Evolutionary conservation across 257 asterid species (phyloP), one percentile per base, ranked within the genome.

Genomic region (Nyctanthes arbortristis): DNA sequence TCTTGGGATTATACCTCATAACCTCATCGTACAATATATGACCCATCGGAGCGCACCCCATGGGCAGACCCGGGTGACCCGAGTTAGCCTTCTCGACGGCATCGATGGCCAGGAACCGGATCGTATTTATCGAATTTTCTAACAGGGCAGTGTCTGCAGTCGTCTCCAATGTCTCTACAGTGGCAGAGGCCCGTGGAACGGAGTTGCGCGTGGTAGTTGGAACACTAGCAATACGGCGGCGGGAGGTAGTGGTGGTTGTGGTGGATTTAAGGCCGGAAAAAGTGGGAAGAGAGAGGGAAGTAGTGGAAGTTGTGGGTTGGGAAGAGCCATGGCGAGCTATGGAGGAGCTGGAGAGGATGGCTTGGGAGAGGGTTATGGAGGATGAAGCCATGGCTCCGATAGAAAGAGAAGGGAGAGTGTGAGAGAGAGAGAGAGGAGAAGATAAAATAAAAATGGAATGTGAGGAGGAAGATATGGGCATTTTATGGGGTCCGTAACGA

Each of bases 1-100:
- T 91, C 88, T 87, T 93, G 16, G 99, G 99, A 67, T 91, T 91
- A 70, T 85, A 91, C 87, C 77, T 91, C 99, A 93, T 91, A 35
- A 93, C 86, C 84, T 93, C 97, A 69, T 93, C 97, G 78, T 87
- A 93, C 83, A 93, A 69, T 22, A 93, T 72, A 52, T 93, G 99
- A 16, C 91, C 99, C 92, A 91, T 87, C 24, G 99, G 99, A 14
- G 88, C 88, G 67, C 82, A 77, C n/a, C 88, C 85, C 88, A 82
- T 82, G 5, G 88, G 85, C 16, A 80, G 52, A 47, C 88, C 88
- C 5, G 88, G 88, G 65, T 82, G 88, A 10, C 88, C 88, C 8
- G 85, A 79, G 28, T 80, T 80, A 1, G 88, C 88, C 52, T 79
- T 80, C 69, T 82, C 88, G 29, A 82, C 88, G 13, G 88, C 88